Base-by-base conservation (phyloP, 2,329 filamentous ascomycete genomes). In the Colletotrichum somersetense region DNA sequence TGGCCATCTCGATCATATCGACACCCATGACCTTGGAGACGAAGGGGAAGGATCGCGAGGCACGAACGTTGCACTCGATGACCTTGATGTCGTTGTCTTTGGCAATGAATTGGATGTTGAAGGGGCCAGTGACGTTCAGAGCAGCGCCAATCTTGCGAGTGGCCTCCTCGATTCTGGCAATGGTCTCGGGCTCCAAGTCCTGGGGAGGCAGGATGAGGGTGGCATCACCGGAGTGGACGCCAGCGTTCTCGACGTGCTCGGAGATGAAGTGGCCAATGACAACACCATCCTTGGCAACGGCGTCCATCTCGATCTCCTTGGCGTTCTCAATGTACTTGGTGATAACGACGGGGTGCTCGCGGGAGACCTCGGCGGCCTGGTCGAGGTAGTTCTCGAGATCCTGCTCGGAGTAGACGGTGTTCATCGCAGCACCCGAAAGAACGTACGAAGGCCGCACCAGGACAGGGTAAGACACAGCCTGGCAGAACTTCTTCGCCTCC, bases 31-130 rank as follows among this genome's bases (percentile, higher is more conserved):
- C 94, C 87, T 99, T 99, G 75, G 95, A 98, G 20, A 98, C 95
- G 80, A 99, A 99, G 73, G 96, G 96, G 88, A 98, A 98, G 0
- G 96, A 98, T 75, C 96, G 90, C 57, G 96, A 98, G 20, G 96
- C 96, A 74, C 96, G 92, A 73, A 98, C 96, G 79, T 99, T 99
- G 84, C 96, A 98, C 85, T 99, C 96, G 75, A 99, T 99, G 76
- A 99, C 96, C 87, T 98, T 98, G 87, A 99, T 98, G 76, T 98
- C 96, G 81, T 98, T 98, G 82, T 98, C 95, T 86, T 98, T 98
- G 78, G 96, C 96, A 78, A 99, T 99, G 85, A 99, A 98, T 81
- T 99, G 96, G 75, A 99, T 99, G 84, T 99, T 99, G 89, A 93
- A 98, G 30, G 96, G 96, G 62, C 96, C 96, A 52, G 96, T 98